Evolutionary conservation across 2,329 filamentous ascomycete genomes (phyloP), one percentile per base, ranked within the genome.

Genomic region (Exophiala spinifera): DNA sequence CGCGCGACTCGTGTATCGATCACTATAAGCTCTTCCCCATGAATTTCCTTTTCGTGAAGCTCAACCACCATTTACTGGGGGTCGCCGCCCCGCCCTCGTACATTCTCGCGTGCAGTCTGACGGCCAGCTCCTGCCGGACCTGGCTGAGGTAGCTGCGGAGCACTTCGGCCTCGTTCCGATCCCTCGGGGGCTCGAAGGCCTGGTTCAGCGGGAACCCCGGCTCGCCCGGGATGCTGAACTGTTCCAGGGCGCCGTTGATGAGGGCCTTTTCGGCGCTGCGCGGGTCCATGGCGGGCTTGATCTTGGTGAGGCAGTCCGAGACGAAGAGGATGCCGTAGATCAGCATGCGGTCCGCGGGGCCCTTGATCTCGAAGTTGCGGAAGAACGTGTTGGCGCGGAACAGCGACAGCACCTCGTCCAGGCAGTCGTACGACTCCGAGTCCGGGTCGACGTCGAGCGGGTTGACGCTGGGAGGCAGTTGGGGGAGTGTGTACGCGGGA

Each of bases 321-420:
- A 97, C 82, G 74, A 92, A 97, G 69, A 95, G 81, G 71, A 96
- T 99, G 60, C 92, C 92, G 76, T 99, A 99, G 68, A 97, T 91
- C 63, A 99, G 81, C 67, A 97, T 84, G 37, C 94, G 83, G 75
- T 99, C 94, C 55, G 94, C 92, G 21, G 90, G 88, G 13, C 94
- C 94, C 75, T 96, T 92, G 77, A 97, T 95, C 79, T 97, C 94
- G 67, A 99, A 99, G 81, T 97, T 99, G 67, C 94, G 88, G 81
- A 97, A 99, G 75, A 99, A 92, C 57, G 92, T 96, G 79, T 99
- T 97, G 66, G 94, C 92, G 62, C 94, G 89, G 81, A 97, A 99
- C 46, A 97, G 83, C 11, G 86, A 82, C 51, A 99, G 82, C 48
- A 95, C 85, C 78, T 99, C 94, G 75, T 99, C 94, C 51, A 97